Evolutionary conservation across 2,329 filamentous ascomycete species (phyloP).

Genomic region (Talaromyces sp.): DNA sequence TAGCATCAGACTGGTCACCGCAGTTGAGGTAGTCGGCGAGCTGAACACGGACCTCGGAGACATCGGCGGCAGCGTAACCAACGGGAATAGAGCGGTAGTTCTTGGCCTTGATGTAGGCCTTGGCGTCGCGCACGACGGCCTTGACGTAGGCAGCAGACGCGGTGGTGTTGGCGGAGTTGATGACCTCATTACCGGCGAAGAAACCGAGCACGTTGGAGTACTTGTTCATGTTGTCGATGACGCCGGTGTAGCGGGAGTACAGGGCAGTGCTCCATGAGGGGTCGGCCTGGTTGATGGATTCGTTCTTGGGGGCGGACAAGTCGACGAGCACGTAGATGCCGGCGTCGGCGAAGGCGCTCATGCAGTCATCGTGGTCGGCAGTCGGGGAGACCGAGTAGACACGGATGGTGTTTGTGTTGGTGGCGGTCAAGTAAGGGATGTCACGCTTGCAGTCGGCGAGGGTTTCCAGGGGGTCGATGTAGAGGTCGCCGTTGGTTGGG

Average conservation of each 20-base stretch:
- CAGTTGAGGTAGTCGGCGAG: conserved; percentile 87
- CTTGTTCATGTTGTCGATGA: conserved; percentile 58
- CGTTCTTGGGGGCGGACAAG: conserved; percentile 48
- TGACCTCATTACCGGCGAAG: conserved; percentile 60
- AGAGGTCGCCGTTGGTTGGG: conserved; percentile 34
- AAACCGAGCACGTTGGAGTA: conserved; percentile 59
- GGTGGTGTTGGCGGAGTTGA: conserved; percentile 51
- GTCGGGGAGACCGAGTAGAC: not conserved
- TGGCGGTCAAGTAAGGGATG: conserved; percentile 70
- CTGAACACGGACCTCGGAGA: conserved; percentile 63
- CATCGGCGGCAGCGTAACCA: conserved; percentile 91
- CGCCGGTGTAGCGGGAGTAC: conserved; percentile 49
- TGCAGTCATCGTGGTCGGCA: not conserved
- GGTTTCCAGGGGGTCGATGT: conserved; percentile 79
- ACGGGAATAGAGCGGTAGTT: conserved; percentile 42
- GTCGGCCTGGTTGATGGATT: conserved; percentile 44
- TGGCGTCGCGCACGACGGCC: not conserved
- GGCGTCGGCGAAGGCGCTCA: not conserved
- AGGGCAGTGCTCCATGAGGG: conserved; percentile 50
- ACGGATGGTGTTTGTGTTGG: conserved; percentile 54
- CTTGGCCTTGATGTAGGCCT: not conserved
- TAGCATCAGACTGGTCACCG: conserved; percentile 49
- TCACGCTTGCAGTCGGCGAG: conserved; percentile 71
- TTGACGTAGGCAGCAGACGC: conserved; percentile 51
- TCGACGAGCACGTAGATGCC: conserved; percentile 54